Conservation (phyloP, 1,284 basidiomycete species). For the Marasmius tenuissimus region DNA sequence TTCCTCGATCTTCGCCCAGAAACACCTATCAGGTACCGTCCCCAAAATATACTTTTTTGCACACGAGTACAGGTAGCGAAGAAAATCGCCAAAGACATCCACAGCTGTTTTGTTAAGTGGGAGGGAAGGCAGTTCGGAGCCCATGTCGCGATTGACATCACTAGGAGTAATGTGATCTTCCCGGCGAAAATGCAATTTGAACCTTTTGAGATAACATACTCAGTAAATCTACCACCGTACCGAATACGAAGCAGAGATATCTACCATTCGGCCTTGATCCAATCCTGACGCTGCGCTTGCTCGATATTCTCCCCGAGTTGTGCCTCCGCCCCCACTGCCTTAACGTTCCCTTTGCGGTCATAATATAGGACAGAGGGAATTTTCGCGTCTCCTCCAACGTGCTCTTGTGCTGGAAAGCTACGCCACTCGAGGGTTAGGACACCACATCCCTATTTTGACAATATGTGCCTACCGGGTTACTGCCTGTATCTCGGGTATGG, state of each 20-base stretch:
- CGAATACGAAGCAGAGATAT: background rate
- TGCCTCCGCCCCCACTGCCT: slow-evolving; percentile 41
- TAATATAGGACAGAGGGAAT: slow-evolving; percentile 48
- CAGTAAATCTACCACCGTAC: background rate
- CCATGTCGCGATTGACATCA: slow-evolving; percentile 19
- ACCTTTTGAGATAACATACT: slow-evolving; percentile 28
- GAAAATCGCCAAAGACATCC: slow-evolving; percentile 42
- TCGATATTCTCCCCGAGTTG: slow-evolving; percentile 28
- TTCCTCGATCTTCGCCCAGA: slow-evolving; percentile 35
- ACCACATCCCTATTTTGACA: too few relatives aligned
- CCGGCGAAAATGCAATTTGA: slow-evolving; percentile 45
- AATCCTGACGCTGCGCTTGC: slow-evolving; percentile 34
- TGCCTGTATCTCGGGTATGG: slow-evolving; percentile 36
- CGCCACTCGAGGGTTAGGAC: too few relatives aligned
- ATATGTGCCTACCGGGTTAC: too few relatives aligned
- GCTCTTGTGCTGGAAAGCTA: slow-evolving; percentile 31
- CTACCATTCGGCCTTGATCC: slow-evolving; percentile 37
- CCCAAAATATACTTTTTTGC: slow-evolving; percentile 38
- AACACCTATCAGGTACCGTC: slow-evolving; percentile 26
- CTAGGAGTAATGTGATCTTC: slow-evolving; percentile 19
- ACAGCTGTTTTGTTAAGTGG: slow-evolving; percentile 34
- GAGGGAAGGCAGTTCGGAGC: slow-evolving; percentile 26
- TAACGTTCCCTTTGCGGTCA: slow-evolving; percentile 30
- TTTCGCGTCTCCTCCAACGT: slow-evolving; percentile 39
- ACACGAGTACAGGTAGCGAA: slow-evolving; percentile 39